Evolutionary conservation across 2,329 filamentous ascomycete species (phyloP).

Genomic region (Lasiodiplodia citricola): DNA sequence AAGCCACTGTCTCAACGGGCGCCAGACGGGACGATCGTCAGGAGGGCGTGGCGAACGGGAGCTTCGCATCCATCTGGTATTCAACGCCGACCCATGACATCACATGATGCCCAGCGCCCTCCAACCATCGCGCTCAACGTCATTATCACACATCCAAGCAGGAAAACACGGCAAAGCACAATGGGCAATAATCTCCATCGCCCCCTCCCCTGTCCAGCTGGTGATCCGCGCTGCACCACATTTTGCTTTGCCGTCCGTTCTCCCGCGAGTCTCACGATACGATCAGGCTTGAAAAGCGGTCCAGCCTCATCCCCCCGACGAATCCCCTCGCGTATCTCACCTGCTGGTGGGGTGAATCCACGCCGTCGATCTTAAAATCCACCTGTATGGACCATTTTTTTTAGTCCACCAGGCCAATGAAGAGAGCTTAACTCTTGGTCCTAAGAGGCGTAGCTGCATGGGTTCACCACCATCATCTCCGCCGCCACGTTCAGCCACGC

Average conservation of each 20-base stretch:
- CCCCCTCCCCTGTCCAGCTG: constrained; percentile 1
- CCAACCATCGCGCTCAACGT: constrained; percentile 17
- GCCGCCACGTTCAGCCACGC: constrained; percentile 8
- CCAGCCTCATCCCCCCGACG: neutral
- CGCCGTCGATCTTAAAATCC: neutral
- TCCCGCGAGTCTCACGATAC: neutral
- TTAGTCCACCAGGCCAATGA: neutral
- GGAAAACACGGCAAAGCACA: constrained; percentile 3
- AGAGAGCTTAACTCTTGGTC: neutral
- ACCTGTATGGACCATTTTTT: neutral
- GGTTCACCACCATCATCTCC: constrained; percentile 17
- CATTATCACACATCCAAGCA: constrained; percentile 2
- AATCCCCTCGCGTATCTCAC: constrained; percentile 7
- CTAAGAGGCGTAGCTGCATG: constrained; percentile 3
- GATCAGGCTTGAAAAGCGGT: constrained; percentile 6
- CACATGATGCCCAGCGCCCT: constrained; percentile 8
- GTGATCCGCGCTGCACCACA: neutral
- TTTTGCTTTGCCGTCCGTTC: neutral
- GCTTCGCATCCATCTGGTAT: neutral
- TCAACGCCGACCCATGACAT: constrained; percentile 16
- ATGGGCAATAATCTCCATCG: neutral
- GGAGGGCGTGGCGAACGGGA: constrained; percentile 13
- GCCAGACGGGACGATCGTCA: constrained; percentile 13
- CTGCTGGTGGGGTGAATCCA: neutral
- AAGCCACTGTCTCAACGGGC: neutral